Base-by-base conservation (phyloP, 805 yeast genomes). In the Starmerella sp. region DNA sequence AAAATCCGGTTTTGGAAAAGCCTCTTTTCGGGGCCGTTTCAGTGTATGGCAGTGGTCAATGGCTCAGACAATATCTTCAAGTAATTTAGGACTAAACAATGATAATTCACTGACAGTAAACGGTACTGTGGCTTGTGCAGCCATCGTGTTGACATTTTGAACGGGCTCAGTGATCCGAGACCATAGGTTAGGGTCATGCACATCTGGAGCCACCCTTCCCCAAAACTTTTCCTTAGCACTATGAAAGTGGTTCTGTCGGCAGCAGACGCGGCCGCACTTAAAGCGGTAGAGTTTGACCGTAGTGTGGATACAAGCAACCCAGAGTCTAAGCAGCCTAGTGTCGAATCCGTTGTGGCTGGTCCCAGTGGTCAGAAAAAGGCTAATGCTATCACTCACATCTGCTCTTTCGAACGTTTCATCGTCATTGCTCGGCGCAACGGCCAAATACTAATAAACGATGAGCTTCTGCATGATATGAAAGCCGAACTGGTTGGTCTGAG, bases 1-100 rank as follows among this genome's bases (percentile, higher is more conserved):
- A 82, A 83, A 60, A 83, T 91, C 6, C 74, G 96, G 62, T 75
- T 93, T 60, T 93, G 97, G 95, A 93, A 91, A 69, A 78, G 95
- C 29, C 81, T 86, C 37, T 87, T 85, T 66, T 78, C 84, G 56
- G 86, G 85, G 63, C 86, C 86, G 64, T 93, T 89, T 77, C 88
- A 84, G 70, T 89, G 96, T 67, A 81, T 91, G 81, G 87, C 96
- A 58, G 90, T 88, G 22, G 79, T 86, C 31, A 76, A 83, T 54
- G 84, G 85, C 28, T 35, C 50, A 14, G 50, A 52, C 11, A 46
- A 39, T 14, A 22, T 49, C 14, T 8, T 44, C 4, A 45, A 39
- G 22, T 51, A 28, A 28, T 13, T 22, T 22, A 22, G 22, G 22
- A 22, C 22, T 22, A 6, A 22, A 28, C 6, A 34, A 13, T 8